Conservation (phyloP, 2,329 filamentous ascomycete species). For the Akanthomyces uredinophilus region DNA sequence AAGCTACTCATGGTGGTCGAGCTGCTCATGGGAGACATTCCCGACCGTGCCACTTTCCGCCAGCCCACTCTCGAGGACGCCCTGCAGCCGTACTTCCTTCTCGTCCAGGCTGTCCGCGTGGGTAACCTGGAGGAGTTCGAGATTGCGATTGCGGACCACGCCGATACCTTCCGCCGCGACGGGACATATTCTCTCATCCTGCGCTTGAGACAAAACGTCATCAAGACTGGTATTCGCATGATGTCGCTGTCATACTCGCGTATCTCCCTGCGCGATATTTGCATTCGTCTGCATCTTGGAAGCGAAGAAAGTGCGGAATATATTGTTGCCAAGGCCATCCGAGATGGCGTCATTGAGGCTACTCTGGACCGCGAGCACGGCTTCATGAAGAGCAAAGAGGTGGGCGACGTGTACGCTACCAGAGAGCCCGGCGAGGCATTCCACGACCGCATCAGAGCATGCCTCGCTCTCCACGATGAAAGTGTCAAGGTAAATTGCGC, state of each 20-base stretch:
- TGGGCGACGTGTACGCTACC: slow-evolving; percentile 93
- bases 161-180: slow-evolving; percentile 82
- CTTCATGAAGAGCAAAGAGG: slow-evolving; percentile 97
- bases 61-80: slow-evolving; percentile 81
- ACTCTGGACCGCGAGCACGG: slow-evolving; percentile 89
- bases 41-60: slow-evolving; percentile 89
- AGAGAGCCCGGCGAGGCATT: slow-evolving; percentile 94
- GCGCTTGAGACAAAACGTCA: slow-evolving; percentile 94
- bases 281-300: slow-evolving; percentile 85
- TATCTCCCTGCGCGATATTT: slow-evolving; percentile 95
- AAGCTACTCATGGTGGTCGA: slow-evolving; percentile 97
- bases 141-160: slow-evolving; percentile 75
- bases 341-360: slow-evolving; percentile 95
- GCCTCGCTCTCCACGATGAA: slow-evolving; percentile 88
- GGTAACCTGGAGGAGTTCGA: slow-evolving; percentile 93
- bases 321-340: slow-evolving; percentile 97
- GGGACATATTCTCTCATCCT: slow-evolving; percentile 94
- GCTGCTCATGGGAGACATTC: slow-evolving; percentile 96
- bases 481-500: slow-evolving; percentile 75
- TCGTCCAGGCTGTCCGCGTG: slow-evolving; percentile 94
- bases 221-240: slow-evolving; percentile 99
- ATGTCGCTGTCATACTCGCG: slow-evolving; percentile 97
- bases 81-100: slow-evolving; percentile 85
- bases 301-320: slow-evolving; percentile 98
- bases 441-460: slow-evolving; percentile 92